Percentiles rank a stretch among this genome's conserved stretches.
Evolutionary conservation across 2,329 filamentous ascomycete species (phyloP).

Genomic region (Trichophyton mentagrophytes): DNA sequence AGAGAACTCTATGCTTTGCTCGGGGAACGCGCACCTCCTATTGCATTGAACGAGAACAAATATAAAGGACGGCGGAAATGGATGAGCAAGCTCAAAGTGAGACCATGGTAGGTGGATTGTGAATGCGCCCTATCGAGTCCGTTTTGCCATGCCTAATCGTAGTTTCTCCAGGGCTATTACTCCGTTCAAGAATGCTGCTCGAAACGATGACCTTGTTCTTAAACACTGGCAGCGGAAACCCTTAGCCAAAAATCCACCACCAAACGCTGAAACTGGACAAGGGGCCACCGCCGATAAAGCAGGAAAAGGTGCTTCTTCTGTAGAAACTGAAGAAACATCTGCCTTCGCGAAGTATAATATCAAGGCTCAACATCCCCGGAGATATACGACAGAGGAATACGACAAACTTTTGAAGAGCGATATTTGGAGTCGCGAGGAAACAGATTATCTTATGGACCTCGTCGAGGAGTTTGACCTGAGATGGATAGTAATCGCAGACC

Average conservation of each 20-base stretch:
- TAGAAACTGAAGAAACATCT: constrained; percentile 35
- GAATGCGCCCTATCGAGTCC: neutral
- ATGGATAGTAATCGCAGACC: constrained; percentile 85
- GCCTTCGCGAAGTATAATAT: constrained; percentile 81
- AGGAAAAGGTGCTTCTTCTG: constrained; percentile 15
- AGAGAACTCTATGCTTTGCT: constrained; percentile 40
- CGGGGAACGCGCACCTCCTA: constrained; percentile 40
- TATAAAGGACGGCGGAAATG: constrained; percentile 40
- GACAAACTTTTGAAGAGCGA: constrained; percentile 56
- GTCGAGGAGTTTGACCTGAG: constrained; percentile 70
- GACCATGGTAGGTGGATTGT: constrained; percentile 28
- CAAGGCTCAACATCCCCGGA: constrained; percentile 56
- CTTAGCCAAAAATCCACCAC: constrained; percentile 29
- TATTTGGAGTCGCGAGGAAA: constrained; percentile 87
- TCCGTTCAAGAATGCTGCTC: constrained; percentile 65
- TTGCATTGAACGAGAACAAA: constrained; percentile 40
- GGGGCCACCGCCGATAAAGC: constrained; percentile 18
- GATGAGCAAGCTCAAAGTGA: constrained; percentile 32
- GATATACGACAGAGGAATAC: constrained; percentile 80
- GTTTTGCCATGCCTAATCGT: constrained; percentile 15
- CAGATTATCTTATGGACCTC: constrained; percentile 71
- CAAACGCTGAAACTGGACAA: constrained; percentile 28
- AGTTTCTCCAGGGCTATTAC: constrained; percentile 49
- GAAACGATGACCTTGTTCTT: constrained; percentile 57
- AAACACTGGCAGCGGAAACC: constrained; percentile 67